Conservation (phyloP, 2,329 filamentous ascomycete genomes). For the Lecanicillium sp. region DNA sequence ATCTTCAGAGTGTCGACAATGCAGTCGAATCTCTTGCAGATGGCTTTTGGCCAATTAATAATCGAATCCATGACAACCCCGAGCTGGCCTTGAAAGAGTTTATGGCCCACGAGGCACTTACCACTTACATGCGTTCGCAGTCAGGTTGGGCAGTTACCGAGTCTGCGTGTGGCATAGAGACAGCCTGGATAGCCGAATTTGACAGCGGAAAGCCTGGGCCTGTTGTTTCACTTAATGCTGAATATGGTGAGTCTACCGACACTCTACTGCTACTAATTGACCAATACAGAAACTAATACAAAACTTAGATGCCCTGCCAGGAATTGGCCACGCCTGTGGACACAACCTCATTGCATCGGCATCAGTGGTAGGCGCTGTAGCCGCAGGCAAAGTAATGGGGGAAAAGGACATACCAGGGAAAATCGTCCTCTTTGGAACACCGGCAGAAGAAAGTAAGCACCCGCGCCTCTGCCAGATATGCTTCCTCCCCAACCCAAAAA, state of each 20-base stretch:
- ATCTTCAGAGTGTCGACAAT: conserved; percentile 33
- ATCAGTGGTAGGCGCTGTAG: conserved; percentile 37
- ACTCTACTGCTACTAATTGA: conserved; percentile 31
- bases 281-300: conserved; percentile 29
- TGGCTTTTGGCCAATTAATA: conserved; percentile 26
- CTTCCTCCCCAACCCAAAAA: too few relatives aligned
- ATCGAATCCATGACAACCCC: conserved; percentile 34
- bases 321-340: conserved; percentile 44
- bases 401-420: conserved; percentile 31
- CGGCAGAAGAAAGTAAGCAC: conserved; percentile 39
- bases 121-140: conserved; percentile 24
- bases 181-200: conserved; percentile 33
- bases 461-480: too few relatives aligned
- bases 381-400: conserved; percentile 34
- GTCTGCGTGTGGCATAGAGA: conserved; percentile 32
- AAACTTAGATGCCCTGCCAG: conserved; percentile 40
- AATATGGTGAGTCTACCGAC: conserved; percentile 19
- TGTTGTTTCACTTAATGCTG: conserved; percentile 32
- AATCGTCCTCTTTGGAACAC: conserved; percentile 40
- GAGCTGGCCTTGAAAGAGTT: conserved; percentile 33
- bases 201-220: conserved; percentile 26
- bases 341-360: conserved; percentile 46
- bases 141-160: conserved; percentile 29
- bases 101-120: conserved; percentile 31
- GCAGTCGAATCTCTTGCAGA: conserved; percentile 11